Percentiles rank a stretch among this genome's conserved stretches.
phyloP scores from a whole-genome alignment of 495 filamentous ascomycete species.

The Penicillium angulare region DNA sequence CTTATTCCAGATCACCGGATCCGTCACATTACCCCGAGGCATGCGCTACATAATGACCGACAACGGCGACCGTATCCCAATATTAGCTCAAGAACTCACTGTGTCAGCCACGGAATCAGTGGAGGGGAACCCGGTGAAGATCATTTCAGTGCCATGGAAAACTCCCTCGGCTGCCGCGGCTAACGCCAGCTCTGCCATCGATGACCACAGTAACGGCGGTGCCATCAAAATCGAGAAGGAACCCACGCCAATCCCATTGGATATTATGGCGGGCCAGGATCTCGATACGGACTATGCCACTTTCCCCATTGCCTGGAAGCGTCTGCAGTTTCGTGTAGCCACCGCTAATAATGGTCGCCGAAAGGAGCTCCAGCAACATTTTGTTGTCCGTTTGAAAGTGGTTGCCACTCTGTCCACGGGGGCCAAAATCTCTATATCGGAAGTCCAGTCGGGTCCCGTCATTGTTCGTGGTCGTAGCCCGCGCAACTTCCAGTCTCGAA shows the following conservation, averaged over 20 bases:
- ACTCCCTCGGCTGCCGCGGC: slow-evolving; percentile 60
- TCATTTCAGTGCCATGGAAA: slow-evolving; percentile 93
- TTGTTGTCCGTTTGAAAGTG: slow-evolving; percentile 72
- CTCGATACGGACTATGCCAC: slow-evolving; percentile 73
- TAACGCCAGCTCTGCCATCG: slow-evolving; percentile 51
- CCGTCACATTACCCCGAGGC: slow-evolving; percentile 70
- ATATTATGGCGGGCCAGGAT: slow-evolving; percentile 73
- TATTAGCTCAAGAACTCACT: slow-evolving; percentile 71
- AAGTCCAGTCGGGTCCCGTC: slow-evolving; percentile 71
- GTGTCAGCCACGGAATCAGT: slow-evolving; percentile 89
- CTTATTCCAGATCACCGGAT: slow-evolving; percentile 84
- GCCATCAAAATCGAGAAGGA: slow-evolving; percentile 64
- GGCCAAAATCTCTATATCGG: slow-evolving; percentile 63
- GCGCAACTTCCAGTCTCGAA: slow-evolving; percentile 74
- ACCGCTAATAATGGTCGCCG: slow-evolving; percentile 80
- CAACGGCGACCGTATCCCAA: slow-evolving; percentile 69
- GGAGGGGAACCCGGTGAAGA: slow-evolving; percentile 82
- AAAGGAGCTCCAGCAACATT: slow-evolving; percentile 81
- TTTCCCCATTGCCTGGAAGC: slow-evolving; percentile 86
- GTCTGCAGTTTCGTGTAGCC: slow-evolving; percentile 87
- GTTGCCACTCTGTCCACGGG: slow-evolving; percentile 70
- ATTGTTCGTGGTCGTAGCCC: slow-evolving; percentile 77
- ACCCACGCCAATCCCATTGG: slow-evolving; percentile 66
- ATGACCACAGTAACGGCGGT: slow-evolving; percentile 44
- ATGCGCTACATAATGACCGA: slow-evolving; percentile 75